Evolutionary conservation across 306 rosid genomes (phyloP), one percentile per base, ranked within the genome.

Genomic region (Trifolium pratense): DNA sequence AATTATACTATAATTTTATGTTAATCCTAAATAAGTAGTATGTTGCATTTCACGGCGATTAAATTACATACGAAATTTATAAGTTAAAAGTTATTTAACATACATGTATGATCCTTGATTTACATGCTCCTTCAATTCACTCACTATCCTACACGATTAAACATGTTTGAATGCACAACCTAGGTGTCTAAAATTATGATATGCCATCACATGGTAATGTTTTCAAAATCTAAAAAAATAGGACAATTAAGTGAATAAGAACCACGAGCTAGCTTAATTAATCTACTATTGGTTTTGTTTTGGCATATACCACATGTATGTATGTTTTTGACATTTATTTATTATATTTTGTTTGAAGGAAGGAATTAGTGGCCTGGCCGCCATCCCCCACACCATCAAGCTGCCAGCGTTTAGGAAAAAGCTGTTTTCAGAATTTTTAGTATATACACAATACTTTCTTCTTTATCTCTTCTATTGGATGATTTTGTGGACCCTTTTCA

Each of bases 401-500:
- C 37, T 78, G 72, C 63, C 66, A 73, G 16, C 32, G 60, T 46
- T 46, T 65, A 29, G 53, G 68, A 45, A 62, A 60, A 65, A 13
- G 49, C 17, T 71, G 45, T 45, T 65, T 25, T 53, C 13, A 20
- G 15, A 29, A 66, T 56, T 56, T 21, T 18, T 43, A 4, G 39
- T 52, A 29, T 26, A 26, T 25, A 26, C 4, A n/a, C 1, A 29
- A 14, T 32, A 16, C 66, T 3, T 71, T 42, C 70, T 66, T 20
- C 4, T 66, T 74, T 73, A n/a, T 65, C 57, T 36, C 58, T 36
- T 59, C 4, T 57, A 23, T 36, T 66, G 71, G 9, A 29, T 40
- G 71, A 79, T 75, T 66, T 37, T 65, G 83, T 75, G 86, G 79
- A 48, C 83, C 81, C 68, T 61, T 61, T 70, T 32, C 40, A 15